A percentile compares a stretch with the other conserved stretches of the same genome.
These are phyloP conservation scores for Nakaseomyces bracarensis DNA, from an alignment of 1,139 yeast species.

Conservation along the genomic window DNA sequence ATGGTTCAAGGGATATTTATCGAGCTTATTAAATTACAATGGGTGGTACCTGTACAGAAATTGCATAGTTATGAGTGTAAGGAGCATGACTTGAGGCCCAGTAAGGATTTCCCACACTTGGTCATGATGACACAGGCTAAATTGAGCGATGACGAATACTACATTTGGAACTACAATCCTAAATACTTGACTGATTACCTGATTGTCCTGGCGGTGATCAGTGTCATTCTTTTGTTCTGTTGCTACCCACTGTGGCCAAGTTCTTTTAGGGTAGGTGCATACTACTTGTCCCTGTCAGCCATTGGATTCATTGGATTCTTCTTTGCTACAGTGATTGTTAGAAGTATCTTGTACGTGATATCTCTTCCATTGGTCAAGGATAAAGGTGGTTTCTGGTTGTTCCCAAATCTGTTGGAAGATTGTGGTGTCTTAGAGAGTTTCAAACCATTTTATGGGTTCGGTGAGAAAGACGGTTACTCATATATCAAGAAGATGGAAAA, in stretches of 20 bases:
- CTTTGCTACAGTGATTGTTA: constrained; percentile 68
- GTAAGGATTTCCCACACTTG: constrained; percentile 67
- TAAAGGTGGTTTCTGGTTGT: constrained; percentile 81
- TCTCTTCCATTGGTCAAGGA: constrained; percentile 44
- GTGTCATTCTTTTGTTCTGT: constrained; percentile 64
- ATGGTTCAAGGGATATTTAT: constrained; percentile 56
- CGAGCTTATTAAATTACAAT: constrained; percentile 60
- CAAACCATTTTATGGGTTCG: constrained; percentile 83
- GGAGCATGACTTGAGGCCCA: constrained; percentile 55
- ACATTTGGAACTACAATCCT: constrained; percentile 76
- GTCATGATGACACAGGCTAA: constrained; percentile 60
- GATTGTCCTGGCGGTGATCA: constrained; percentile 57
- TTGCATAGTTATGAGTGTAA: constrained; percentile 67
- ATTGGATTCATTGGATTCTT: constrained; percentile 69
- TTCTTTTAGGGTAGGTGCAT: constrained; percentile 81
- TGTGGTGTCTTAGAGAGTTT: constrained; percentile 92
- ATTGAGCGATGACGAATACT: constrained; percentile 70
- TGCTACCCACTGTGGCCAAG: constrained; percentile 96
- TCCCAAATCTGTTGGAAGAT: constrained; percentile 93
- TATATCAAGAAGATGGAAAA: constrained; percentile 32
- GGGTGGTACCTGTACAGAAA: constrained; percentile 67
- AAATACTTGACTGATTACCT: constrained; percentile 58
- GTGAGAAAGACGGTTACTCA: constrained; percentile 39
- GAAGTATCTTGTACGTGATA: constrained; percentile 63
- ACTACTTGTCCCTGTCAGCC: constrained; percentile 76